A percentile compares a stretch with the other conserved stretches of the same genome.
phyloP scores from a whole-genome alignment of 2,329 filamentous ascomycete genomes.

The Grosmannia clavigera region DNA sequence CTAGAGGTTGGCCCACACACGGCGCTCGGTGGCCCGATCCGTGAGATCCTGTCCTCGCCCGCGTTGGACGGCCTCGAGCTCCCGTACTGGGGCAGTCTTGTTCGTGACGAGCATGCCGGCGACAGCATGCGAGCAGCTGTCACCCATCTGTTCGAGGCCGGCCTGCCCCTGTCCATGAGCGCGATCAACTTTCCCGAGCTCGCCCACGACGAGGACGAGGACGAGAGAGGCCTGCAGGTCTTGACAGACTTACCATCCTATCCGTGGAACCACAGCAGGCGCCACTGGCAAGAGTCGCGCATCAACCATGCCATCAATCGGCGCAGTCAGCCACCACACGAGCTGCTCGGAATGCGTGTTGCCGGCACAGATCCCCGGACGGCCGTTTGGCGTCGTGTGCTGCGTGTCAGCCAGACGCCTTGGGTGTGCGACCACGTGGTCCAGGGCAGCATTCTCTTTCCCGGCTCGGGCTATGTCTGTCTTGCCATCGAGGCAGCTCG shows the following conservation, averaged over 20 bases:
- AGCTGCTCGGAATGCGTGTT: constrained; percentile 33
- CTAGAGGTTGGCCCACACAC: constrained; percentile 39
- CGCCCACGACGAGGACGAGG: background rate
- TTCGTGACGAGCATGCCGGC: constrained; percentile 38
- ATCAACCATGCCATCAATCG: constrained; percentile 22
- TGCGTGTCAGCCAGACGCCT: constrained; percentile 36
- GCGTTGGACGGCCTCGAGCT: constrained; percentile 22
- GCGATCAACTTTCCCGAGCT: constrained; percentile 30
- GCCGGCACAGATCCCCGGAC: constrained; percentile 28
- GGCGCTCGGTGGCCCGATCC: constrained; percentile 35
- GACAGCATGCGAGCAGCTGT: constrained; percentile 21
- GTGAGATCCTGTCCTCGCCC: constrained; percentile 30
- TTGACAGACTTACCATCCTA: constrained; percentile 17
- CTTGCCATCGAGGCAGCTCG: constrained; percentile 37
- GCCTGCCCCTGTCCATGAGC: constrained; percentile 28
- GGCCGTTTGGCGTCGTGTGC: constrained; percentile 35
- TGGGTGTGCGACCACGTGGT: constrained; percentile 48
- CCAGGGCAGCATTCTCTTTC: constrained; percentile 43
- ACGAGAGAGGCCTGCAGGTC: background rate
- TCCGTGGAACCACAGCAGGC: constrained; percentile 32
- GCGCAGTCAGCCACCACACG: constrained; percentile 14
- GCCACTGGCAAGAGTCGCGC: constrained; percentile 36
- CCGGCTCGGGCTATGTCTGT: constrained; percentile 38
- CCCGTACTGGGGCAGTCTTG: constrained; percentile 32
- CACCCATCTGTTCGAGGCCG: constrained; percentile 30